Base-by-base conservation (phyloP, 441 rosid species). In the Populus hybrid region DNA sequence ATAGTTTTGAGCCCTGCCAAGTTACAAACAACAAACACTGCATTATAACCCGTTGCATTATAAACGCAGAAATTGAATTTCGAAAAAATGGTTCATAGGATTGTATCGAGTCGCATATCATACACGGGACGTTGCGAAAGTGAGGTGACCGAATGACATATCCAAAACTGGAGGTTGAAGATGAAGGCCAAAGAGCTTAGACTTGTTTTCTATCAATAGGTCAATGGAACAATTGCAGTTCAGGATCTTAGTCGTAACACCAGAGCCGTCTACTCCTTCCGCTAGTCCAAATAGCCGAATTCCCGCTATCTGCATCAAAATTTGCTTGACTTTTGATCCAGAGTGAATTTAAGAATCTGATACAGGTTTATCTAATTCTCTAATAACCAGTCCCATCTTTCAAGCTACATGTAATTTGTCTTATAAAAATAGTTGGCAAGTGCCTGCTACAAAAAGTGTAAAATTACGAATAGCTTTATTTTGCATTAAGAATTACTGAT, bases 191-290 rank as follows among this genome's bases (percentile, higher is more conserved):
- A 91, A 94, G 59, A 93, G 81, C 83, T 89, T 90, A 21, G 99
- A 94, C 36, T 88, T 87, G 86, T 94, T 94, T 42, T 94, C 94
- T 6, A 94, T 83, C 3, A 84, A 10, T 6, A 94, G 83, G 46
- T 84, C 30, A 40, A 89, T 24, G 16, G 97, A 87, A 73, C 84
- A 87, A 77, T 93, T 94, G 88, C 86, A 88, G 74, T 87, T 89
- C 72, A 94, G 89, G 61, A 93, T 85, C 83, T 88, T 90, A 26
- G 99, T 90, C 2, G 90, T 35, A 4, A 89, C 91, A 32, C 99
- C 99, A 34, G 85, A 84, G 28, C 82, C 73, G 78, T 93, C 98
- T 69, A 92, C 90, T 53, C 97, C 97, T 89, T 91, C 97, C 14
- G 85, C 94, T 65, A 94, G 82, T 71, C 70, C 83, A 69, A 93